Base-by-base conservation (phyloP, 805 yeast genomes). In the Candida succiphila region DNA sequence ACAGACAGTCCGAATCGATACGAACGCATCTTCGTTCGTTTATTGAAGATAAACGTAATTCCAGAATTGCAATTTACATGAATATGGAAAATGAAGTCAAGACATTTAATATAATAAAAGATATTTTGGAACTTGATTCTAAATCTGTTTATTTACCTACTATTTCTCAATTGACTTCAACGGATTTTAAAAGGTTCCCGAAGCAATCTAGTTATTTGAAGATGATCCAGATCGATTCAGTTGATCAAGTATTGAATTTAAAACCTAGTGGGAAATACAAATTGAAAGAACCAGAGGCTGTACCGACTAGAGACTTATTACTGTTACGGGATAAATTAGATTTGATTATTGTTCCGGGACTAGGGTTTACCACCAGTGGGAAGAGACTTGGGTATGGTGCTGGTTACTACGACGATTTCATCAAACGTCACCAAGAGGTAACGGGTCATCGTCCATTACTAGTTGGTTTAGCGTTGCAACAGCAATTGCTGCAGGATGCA, bases 361-460 rank as follows among this genome's bases (percentile, higher is more conserved):
- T 89, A 2, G 95, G 84, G 1, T 88, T 84, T 53, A 69, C 83
- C 1, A 42, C 19, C 5, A 37, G 37, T 2, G 56, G 63, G 14
- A 37, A 42, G 22, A 53, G 98, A 34, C 51, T 89, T 34, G 98
- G 98, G 1, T 94, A 86, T 51, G 98, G 98, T 1, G 89, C 78
- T 5, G 98, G 96, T 0, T 87, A 73, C 53, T 89, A 92, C 52
- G 98, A 89, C 52, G 85, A 79, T 45, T 82, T 65, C 45, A 66
- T 82, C 27, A 58, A 64, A 30, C 57, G 80, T 32, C 75, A 75
- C 43, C 17, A 40, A 7, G 52, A 65, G 48, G 26, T 18, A 5
- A 49, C 56, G 58, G 22, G 42, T 26, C 37, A 34, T 14, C 41
- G 30, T 14, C 80, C 81, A 0, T 51, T 49, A 24, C 44, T 75